Percentiles rank a stretch among this genome's conserved stretches.
Evolutionary conservation across 805 yeast species (phyloP).

Genomic region (Scheffersomyces amazonensis): DNA sequence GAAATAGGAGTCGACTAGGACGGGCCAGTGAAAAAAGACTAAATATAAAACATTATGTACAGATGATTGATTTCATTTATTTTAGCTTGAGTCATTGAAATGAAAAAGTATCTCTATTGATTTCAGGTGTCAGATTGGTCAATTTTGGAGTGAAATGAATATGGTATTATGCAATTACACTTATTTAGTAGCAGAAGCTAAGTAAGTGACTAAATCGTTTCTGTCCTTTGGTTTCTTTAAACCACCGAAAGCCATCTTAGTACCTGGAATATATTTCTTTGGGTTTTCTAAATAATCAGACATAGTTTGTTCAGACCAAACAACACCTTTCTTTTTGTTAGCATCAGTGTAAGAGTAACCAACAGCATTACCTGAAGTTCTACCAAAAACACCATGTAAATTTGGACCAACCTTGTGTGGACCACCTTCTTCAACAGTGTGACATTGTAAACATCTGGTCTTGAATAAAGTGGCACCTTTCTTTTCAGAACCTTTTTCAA

Average conservation of each 20-base stretch:
- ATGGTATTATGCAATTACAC: no score
- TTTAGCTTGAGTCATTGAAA: no score
- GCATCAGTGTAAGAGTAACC: conserved; percentile 98
- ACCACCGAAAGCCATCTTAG: conserved; percentile 99
- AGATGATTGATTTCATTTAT: no score
- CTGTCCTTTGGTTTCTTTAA: conserved; percentile 99
- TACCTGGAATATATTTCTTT: conserved; percentile 99
- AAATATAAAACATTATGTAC: no score
- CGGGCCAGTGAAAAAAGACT: no score
- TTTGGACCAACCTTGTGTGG: conserved; percentile 99
- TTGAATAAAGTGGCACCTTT: conserved; percentile 98
- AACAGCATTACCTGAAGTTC: conserved; percentile 85
- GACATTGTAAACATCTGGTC: conserved; percentile 99
- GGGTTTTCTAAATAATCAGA: conserved; percentile 97
- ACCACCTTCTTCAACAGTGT: conserved; percentile 93
- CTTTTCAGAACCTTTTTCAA: conserved; percentile 44
- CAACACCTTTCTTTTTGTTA: conserved; percentile 92
- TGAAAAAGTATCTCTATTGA: no score
- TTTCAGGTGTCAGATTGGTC: no score
- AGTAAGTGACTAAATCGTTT: conserved; percentile 92
- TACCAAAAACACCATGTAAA: conserved; percentile 91
- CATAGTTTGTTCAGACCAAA: conserved; percentile 85
- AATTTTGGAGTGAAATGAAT: no score
- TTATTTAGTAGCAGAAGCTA: conserved; percentile 46
- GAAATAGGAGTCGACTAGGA: no score